phyloP scores from a whole-genome alignment of 257 asterid genomes.

The Petunia axillaris region DNA sequence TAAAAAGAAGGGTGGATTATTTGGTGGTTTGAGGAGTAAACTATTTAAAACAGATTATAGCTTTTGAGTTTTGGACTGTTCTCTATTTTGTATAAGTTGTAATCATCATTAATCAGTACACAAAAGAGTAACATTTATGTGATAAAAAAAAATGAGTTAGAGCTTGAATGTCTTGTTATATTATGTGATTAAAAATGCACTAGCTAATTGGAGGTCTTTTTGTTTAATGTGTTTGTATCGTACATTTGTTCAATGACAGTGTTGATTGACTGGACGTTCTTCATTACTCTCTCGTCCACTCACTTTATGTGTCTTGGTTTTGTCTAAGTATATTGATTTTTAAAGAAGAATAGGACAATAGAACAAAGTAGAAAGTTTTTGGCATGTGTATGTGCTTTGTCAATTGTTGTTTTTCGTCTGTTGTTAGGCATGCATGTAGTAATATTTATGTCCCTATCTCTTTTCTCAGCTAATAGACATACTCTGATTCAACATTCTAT shows the following conservation, averaged over 20 bases:
- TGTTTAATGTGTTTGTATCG: neutral
- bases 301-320: too few species aligned
- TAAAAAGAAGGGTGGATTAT: conserved; percentile 18
- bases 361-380: neutral
- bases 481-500: too few species aligned
- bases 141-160: neutral
- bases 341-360: neutral
- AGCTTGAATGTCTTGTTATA: neutral
- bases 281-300: neutral
- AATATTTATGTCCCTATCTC: too few species aligned
- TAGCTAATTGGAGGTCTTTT: neutral
- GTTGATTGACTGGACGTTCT: neutral
- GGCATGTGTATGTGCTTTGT: too few species aligned
- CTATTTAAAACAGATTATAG: conserved; percentile 29
- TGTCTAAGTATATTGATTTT: too few species aligned
- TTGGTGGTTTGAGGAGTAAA: conserved; percentile 25
- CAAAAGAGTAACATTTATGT: neutral
- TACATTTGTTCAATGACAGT: neutral
- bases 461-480: too few species aligned
- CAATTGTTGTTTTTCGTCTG: too few species aligned
- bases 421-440: too few species aligned
- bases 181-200: neutral
- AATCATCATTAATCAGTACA: neutral
- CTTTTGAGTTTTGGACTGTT: neutral
- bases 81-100: too few species aligned